These are phyloP conservation scores for Termitomyces sp. DNA, from an alignment of 768 basidiomycete species.

Conservation along the genomic window DNA sequence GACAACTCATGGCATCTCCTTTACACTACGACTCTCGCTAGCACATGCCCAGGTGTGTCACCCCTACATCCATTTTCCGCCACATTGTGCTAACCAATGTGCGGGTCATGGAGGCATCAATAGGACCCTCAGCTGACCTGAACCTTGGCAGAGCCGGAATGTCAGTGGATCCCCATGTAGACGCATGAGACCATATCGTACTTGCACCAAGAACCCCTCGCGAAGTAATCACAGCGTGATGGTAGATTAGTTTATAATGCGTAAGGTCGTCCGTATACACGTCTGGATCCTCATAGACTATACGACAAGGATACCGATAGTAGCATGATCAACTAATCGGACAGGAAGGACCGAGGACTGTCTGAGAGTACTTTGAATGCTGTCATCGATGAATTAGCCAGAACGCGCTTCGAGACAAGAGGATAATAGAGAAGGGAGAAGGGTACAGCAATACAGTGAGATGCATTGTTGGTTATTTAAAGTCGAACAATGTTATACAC, in stretches of 20 bases:
- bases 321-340: background rate
- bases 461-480: background rate
- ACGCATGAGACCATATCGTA: background rate
- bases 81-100: background rate
- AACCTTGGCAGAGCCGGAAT: background rate
- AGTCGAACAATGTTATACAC: background rate
- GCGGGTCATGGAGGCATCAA: background rate
- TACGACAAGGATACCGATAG: too few relatives aligned
- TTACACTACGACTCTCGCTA: too few relatives aligned
- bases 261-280: background rate
- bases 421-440: too few relatives aligned
- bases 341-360: too few relatives aligned
- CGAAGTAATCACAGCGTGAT: background rate
- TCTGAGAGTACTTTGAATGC: background rate
- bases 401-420: too few relatives aligned
- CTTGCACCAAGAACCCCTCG: background rate
- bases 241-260: background rate
- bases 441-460: background rate
- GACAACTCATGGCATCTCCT: too few relatives aligned
- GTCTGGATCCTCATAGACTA: background rate
- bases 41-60: too few relatives aligned
- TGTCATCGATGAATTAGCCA: too few relatives aligned
- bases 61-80: background rate
- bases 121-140: background rate
- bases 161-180: background rate